Evolutionary conservation across 495 filamentous ascomycete genomes (phyloP), one percentile per base, ranked within the genome.

Genomic region (Patellaria atrata): DNA sequence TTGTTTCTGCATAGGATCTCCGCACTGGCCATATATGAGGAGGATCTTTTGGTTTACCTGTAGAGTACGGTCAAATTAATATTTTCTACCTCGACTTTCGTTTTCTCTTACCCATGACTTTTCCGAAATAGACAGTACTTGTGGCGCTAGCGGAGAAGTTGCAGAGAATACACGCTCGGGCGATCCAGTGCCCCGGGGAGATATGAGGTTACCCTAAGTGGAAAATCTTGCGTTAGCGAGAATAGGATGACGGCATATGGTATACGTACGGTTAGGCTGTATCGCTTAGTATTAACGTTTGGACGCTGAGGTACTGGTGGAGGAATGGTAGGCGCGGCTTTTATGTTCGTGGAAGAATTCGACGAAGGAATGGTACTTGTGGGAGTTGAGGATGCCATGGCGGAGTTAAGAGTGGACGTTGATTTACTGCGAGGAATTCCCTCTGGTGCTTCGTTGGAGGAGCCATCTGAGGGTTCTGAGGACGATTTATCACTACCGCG

Each of bases 1-100:
- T 43, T 73, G 66, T 45, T 69, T 74, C 38, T 77, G 68, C 21
- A 65, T 53, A 4, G 76, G 67, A 43, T 91, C 81, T 35, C 77
- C 82, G 34, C 86, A 75, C 27, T 79, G 73, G 18, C 85, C 85
- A 39, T 75, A 74, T 14, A 92, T 64, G 22, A 86, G 66, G 4
- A 94, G 63, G 10, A 89, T 71, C 50, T 92, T 92, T 61, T 94
- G 85, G 50, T 89, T 76, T 16, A 86, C 82, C 83, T 91, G 43
- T 29, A 13, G 11, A 32, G 53, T 9, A 9, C 28, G 16, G 3
- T 13, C 19, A 8, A 24, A 5, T 5, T 20, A 31, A 14, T 8
- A 8, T 14, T 14, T 8, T 31, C 14, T 31, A 15, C 16, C 7
- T 11, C 23, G 33, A 5, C 7, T 6, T 13, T 33, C 17, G 44